phyloP scores from a whole-genome alignment of 805 yeast genomes.

The Candida sonorensis region DNA sequence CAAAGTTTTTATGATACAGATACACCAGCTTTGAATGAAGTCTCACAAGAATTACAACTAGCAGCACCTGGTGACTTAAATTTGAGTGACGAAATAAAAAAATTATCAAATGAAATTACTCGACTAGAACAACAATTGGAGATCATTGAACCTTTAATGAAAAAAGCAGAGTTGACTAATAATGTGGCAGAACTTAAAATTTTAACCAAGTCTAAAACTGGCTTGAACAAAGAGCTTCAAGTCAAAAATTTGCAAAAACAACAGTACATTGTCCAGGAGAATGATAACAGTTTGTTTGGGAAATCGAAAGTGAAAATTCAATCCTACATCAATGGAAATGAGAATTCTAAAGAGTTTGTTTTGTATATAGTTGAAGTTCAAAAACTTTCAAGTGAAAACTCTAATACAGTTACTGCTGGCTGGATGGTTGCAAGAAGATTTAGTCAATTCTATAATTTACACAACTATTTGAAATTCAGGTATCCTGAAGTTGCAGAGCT shows the following conservation, averaged over 20 bases:
- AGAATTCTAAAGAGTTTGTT: constrained; percentile 52
- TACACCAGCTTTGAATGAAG: constrained; percentile 6
- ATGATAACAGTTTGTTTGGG: constrained; percentile 68
- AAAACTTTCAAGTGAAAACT: constrained; percentile 30
- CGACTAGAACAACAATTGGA: constrained; percentile 53
- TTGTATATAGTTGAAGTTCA: constrained; percentile 75
- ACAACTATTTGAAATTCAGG: constrained; percentile 50
- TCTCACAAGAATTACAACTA: constrained; percentile 29
- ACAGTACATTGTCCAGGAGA: constrained; percentile 77
- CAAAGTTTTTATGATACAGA: constrained; percentile 10
- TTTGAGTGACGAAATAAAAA: constrained; percentile 58
- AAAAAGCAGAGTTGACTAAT: constrained; percentile 81
- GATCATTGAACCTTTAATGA: constrained; percentile 59
- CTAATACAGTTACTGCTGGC: constrained; percentile 47
- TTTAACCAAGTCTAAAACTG: constrained; percentile 56
- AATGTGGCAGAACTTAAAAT: constrained; percentile 63
- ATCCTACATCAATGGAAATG: constrained; percentile 49
- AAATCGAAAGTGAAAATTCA: constrained; percentile 51
- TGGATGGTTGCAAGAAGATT: constrained; percentile 92
- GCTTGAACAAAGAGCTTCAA: constrained; percentile 66
- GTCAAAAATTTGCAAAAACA: constrained; percentile 69
- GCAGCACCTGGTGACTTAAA: constrained; percentile 68
- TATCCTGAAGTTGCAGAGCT: constrained; percentile 45
- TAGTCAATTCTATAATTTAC: constrained; percentile 71
- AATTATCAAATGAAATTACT: constrained; percentile 50